Evolutionary conservation across 352 stramenopile genomes (phyloP).

Genomic region (Pythium chondricola): DNA sequence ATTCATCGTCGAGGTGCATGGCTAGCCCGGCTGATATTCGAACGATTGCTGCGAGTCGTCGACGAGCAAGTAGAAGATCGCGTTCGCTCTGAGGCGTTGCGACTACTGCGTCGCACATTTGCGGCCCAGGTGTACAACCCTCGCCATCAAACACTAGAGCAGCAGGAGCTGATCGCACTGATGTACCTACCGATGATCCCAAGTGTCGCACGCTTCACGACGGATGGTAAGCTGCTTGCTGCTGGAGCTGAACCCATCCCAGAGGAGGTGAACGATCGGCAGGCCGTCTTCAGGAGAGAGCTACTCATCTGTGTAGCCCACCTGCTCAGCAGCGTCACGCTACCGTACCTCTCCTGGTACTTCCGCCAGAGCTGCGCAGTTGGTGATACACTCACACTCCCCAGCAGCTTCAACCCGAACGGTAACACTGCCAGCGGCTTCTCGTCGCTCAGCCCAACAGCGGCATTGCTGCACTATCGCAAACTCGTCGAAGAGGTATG

Average conservation of each 20-base stretch:
- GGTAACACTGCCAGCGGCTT: not conserved
- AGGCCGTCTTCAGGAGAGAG: constrained; percentile 43
- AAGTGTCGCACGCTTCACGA: constrained; percentile 39
- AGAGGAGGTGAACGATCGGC: not conserved
- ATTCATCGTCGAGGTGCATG: constrained; percentile 24
- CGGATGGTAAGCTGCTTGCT: constrained; percentile 36
- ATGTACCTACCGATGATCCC: constrained; percentile 53
- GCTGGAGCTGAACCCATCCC: not conserved
- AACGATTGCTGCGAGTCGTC: constrained; percentile 40
- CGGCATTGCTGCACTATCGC: constrained; percentile 41
- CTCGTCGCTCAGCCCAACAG: constrained; percentile 32
- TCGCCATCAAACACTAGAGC: constrained; percentile 25
- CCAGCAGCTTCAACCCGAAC: not conserved
- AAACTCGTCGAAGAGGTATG: constrained; percentile 36
- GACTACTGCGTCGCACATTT: constrained; percentile 59
- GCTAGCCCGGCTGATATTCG: constrained; percentile 50
- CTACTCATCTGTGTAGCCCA: constrained; percentile 57
- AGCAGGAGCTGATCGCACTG: constrained; percentile 57
- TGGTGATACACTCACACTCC: constrained; percentile 1
- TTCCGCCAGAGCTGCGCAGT: constrained; percentile 23
- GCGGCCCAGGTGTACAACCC: constrained; percentile 51
- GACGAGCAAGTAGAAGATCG: constrained; percentile 60
- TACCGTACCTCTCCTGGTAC: constrained; percentile 30
- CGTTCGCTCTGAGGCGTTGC: constrained; percentile 41
- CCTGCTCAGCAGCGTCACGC: constrained; percentile 53